These are phyloP conservation scores for Tetragonia tetragonoides DNA, from an alignment of 148 eudicot species.

Conservation along the genomic window DNA sequence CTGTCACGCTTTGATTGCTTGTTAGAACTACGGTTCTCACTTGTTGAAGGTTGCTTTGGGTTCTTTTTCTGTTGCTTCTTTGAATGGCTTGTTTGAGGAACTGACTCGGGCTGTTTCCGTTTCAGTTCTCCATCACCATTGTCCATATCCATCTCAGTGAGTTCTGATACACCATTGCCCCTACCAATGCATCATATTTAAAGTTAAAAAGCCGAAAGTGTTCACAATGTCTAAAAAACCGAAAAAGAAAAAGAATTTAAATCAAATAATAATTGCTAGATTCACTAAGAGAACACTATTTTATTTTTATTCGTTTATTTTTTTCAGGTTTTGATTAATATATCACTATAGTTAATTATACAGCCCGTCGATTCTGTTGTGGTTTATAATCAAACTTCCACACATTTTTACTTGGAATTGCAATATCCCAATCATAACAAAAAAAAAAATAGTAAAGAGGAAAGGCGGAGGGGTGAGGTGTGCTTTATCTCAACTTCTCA, in stretches of 20 bases:
- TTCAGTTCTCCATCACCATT: slow-evolving; percentile 42
- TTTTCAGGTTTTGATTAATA: no score
- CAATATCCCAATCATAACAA: background rate
- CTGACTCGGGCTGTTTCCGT: slow-evolving; percentile 50
- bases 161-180: slow-evolving; percentile 30
- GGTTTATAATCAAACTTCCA: background rate
- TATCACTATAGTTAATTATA: no score
- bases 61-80: slow-evolving; percentile 43
- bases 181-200: slow-evolving; percentile 30
- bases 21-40: slow-evolving; percentile 31
- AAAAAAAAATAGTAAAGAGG: no score
- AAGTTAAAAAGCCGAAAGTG: background rate
- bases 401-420: background rate
- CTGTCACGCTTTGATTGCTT: slow-evolving; percentile 55
- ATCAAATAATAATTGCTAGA: no score
- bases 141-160: slow-evolving; percentile 21
- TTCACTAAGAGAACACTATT: no score
- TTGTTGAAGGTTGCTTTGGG: slow-evolving; percentile 34
- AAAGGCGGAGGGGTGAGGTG: no score
- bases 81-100: slow-evolving; percentile 29
- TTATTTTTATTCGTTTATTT: no score
- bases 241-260: background rate
- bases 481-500: no score
- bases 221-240: background rate
- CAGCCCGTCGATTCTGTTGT: background rate